Conservation (phyloP, 352 stramenopile genomes). For the Nothophytophthora sp. region DNA sequence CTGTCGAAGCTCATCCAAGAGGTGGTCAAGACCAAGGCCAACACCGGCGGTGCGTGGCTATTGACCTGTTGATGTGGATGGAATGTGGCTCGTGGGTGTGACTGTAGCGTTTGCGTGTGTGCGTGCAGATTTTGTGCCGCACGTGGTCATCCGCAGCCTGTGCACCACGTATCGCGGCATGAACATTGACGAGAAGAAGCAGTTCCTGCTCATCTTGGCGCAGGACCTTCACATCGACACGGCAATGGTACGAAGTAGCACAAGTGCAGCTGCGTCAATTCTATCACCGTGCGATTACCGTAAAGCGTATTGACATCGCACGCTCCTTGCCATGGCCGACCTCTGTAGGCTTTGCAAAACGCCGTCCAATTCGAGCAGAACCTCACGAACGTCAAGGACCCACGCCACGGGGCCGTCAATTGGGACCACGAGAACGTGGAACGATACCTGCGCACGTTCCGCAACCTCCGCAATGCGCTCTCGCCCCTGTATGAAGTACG, state of each 20-base stretch:
- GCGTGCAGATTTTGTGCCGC: constrained; percentile 77
- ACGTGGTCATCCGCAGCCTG: constrained; percentile 66
- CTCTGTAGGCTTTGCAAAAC: constrained; percentile 37
- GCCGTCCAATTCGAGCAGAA: constrained; percentile 59
- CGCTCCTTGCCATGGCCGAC: neutral
- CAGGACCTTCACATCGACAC: constrained; percentile 75
- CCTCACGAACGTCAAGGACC: constrained; percentile 43
- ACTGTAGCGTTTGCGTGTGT: too few species aligned
- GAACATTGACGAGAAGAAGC: constrained; percentile 79
- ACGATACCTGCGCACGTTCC: constrained; percentile 73
- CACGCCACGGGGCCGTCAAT: constrained; percentile 32
- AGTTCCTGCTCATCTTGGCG: constrained; percentile 79
- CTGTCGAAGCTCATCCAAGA: constrained; percentile 74
- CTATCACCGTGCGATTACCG: too few species aligned
- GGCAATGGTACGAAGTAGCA: constrained; percentile 23
- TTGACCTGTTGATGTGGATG: neutral
- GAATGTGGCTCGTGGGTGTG: too few species aligned
- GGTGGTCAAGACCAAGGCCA: constrained; percentile 65
- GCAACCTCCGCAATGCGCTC: constrained; percentile 56
- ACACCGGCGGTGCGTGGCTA: constrained; percentile 49
- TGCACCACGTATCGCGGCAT: constrained; percentile 64
- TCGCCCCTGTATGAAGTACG: constrained; percentile 65
- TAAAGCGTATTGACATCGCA: neutral
- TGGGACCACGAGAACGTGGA: constrained; percentile 78
- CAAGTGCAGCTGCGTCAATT: too few species aligned